Evolutionary conservation across 345 rosid species (phyloP), one percentile per base, ranked within the genome.

Genomic region (Citrus cavaleriei): DNA sequence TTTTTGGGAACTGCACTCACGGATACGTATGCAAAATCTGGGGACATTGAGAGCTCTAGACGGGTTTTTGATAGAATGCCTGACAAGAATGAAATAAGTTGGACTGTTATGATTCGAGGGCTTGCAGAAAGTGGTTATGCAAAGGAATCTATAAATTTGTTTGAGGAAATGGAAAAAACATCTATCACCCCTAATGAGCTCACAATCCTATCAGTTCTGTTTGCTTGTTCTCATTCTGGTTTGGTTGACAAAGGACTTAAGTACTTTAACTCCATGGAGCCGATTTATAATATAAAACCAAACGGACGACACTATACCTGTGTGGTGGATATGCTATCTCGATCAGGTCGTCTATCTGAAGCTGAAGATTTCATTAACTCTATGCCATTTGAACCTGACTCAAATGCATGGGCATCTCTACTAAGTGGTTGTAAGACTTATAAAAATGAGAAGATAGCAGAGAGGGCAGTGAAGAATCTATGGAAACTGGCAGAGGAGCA

Each of bases 21-120:
- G 55, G 88, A 88, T 73, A 88, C 85, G 91, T 91, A 91, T 75
- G 91, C 95, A 58, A 91, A 89, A 82, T 87, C 85, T 30, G 95
- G 91, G 67, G 90, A 89, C 78, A 78, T 91, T 38, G 81, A 80
- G 68, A 81, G 84, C 72, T 80, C 90, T 63, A 83, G 72, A 77
- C 68, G 34, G 74, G 81, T 87, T 57, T 91, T 91, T 30, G 59
- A 81, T 62, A 81, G 83, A 75, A 90, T 89, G 86, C 55, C 82
- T 0, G 68, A 78, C 70, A 87, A 72, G 75, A 81, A 91, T 72
- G 88, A 84, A 72, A 60, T 86, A 77, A 73, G 88, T 30, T 85
- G 90, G 90, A 87, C 88, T 10, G 90, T 70, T 3, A 88, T 91
- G 89, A 85, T 89, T 74, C 89, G 86, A 55, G 88, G 88, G 69